Evolutionary conservation across 2,329 filamentous ascomycete species (phyloP).

Genomic region (Penicillium sp.): DNA sequence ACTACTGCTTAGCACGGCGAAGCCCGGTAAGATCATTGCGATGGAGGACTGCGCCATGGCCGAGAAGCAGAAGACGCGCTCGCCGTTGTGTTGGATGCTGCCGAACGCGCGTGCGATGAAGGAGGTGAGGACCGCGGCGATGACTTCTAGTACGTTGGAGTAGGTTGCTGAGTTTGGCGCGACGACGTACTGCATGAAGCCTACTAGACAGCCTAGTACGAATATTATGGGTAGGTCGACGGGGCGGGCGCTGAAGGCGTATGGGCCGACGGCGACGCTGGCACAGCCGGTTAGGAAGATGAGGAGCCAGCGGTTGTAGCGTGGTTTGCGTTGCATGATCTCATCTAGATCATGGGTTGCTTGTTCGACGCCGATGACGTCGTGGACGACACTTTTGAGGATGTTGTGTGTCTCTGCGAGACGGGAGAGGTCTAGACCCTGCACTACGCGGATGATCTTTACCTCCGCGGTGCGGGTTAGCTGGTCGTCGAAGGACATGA

Average conservation of each 20-base stretch:
- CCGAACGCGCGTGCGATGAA: constrained; percentile 67
- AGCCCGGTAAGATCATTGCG: constrained; percentile 68
- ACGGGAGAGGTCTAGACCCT: constrained; percentile 44
- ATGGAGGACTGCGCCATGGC: constrained; percentile 51
- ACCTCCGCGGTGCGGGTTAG: constrained; percentile 46
- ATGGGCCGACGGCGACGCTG: constrained; percentile 71
- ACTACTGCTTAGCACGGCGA: constrained; percentile 57
- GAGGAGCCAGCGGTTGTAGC: constrained; percentile 53
- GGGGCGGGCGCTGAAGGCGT: constrained; percentile 71
- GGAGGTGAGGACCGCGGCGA: constrained; percentile 62
- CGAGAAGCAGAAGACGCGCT: constrained; percentile 64
- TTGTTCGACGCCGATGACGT: constrained; percentile 42
- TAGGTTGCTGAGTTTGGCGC: constrained; percentile 70
- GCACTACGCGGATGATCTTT: constrained; percentile 42
- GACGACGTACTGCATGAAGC: constrained; percentile 69
- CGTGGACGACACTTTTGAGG: constrained; percentile 48
- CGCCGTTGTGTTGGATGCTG: constrained; percentile 52
- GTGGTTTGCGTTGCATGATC: constrained; percentile 58
- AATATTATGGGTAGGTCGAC: constrained; percentile 57
- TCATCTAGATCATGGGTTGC: constrained; percentile 41
- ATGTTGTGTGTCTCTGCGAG: constrained; percentile 44
- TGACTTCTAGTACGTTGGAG: constrained; percentile 40
- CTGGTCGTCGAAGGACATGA: constrained; percentile 61
- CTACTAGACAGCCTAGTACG: constrained; percentile 69
- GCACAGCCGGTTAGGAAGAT: constrained; percentile 72